phyloP scores from a whole-genome alignment of 768 basidiomycete genomes.

The Termitomyces sp. region DNA sequence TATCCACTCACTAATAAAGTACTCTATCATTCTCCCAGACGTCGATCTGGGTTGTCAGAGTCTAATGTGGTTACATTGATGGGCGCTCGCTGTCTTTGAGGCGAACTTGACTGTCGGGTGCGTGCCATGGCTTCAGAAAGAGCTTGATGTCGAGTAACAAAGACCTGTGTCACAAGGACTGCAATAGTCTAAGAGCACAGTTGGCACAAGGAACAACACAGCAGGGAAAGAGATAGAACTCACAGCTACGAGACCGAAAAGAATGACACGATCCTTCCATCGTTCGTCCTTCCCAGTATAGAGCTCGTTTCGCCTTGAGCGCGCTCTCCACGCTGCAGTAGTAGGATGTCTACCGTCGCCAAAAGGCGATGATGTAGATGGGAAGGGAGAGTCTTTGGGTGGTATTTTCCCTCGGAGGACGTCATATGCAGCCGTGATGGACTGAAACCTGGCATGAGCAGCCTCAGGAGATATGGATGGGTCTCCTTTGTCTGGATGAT shows the following conservation, averaged over 20 bases:
- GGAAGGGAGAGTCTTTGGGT: constrained; percentile 7
- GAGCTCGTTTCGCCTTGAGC: constrained; percentile 37
- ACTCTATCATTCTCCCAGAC: constrained; percentile 1
- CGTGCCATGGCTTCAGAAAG: constrained; percentile 15
- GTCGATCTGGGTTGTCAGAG: constrained; percentile 10
- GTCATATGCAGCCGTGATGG: constrained; percentile 67
- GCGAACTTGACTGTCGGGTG: not conserved
- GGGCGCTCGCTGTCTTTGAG: not conserved
- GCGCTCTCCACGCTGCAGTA: constrained; percentile 37
- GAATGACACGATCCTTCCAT: constrained; percentile 60
- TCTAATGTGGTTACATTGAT: constrained; percentile 2
- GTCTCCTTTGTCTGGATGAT: constrained; percentile 67
- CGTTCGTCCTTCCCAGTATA: constrained; percentile 56
- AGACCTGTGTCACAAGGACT: constrained; percentile 26
- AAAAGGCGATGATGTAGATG: constrained; percentile 7
- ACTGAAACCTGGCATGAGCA: constrained; percentile 61
- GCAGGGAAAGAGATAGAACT: constrained; percentile 10
- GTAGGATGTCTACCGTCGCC: constrained; percentile 23
- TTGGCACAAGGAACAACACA: not conserved
- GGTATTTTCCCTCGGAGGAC: constrained; percentile 43
- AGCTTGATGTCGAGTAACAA: constrained; percentile 23
- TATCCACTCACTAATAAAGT: not conserved
- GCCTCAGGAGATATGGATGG: constrained; percentile 34
- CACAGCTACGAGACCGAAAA: constrained; percentile 51
- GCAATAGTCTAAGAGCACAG: constrained; percentile 21